Evolutionary conservation across 345 rosid genomes (phyloP).

Genomic region (Lepidium africanum): DNA sequence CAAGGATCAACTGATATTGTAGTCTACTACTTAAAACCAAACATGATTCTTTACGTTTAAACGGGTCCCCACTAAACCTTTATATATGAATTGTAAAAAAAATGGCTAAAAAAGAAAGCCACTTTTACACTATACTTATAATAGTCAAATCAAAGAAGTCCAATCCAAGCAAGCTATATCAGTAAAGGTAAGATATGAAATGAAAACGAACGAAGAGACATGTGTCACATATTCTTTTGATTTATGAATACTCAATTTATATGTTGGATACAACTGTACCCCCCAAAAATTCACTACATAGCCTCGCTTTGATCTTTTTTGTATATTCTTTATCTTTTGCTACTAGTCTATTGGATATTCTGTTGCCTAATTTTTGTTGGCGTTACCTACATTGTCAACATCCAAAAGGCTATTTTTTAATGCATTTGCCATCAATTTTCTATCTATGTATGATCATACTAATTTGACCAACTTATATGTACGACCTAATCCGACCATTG

Average conservation of each 20-base stretch:
- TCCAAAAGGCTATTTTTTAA: neutral
- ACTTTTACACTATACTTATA: conserved; percentile 9
- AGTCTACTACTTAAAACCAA: conserved; percentile 1
- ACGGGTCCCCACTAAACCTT: conserved; percentile 14
- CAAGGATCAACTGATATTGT: neutral
- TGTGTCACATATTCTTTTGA: neutral
- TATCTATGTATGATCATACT: neutral
- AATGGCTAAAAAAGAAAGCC: neutral
- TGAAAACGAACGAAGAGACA: conserved; percentile 12
- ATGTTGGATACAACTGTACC: conserved; percentile 11
- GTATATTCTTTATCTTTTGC: neutral
- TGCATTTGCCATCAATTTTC: neutral
- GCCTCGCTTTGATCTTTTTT: neutral
- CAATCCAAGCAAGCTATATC: conserved; percentile 5
- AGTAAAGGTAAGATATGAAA: neutral
- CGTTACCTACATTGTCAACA: conserved; percentile 6
- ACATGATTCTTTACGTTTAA: neutral
- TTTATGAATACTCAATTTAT: neutral
- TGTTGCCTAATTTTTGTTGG: conserved; percentile 11
- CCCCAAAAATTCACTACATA: neutral
- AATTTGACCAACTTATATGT: neutral
- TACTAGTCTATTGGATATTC: neutral
- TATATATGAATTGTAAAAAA: neutral
- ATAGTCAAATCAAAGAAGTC: conserved; percentile 22
- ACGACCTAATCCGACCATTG: neutral